Percentiles rank a stretch among this genome's conserved stretches.
Conservation (phyloP, 176 grass and related monocot genomes). For the Oryza rufipogon region DNA sequence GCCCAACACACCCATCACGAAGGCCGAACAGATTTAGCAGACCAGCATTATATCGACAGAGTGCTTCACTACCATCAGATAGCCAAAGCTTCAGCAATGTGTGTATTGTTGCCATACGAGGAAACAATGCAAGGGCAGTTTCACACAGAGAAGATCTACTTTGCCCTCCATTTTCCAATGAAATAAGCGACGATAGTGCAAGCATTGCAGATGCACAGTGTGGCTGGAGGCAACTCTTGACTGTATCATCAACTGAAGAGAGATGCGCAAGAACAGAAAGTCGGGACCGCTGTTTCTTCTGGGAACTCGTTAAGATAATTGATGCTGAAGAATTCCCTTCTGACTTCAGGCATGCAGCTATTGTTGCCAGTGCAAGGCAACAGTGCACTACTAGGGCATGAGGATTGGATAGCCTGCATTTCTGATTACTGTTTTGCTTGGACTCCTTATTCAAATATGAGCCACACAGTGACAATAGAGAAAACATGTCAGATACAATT, state of each 20-base stretch:
- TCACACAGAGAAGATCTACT: slow-evolving; percentile 68
- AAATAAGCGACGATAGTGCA: slow-evolving; percentile 63
- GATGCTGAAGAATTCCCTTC: slow-evolving; percentile 60
- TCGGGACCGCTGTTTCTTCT: slow-evolving; percentile 69
- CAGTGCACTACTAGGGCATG: slow-evolving; percentile 76
- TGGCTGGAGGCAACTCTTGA: slow-evolving; percentile 72
- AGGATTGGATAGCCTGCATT: slow-evolving; percentile 86
- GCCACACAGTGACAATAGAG: slow-evolving; percentile 73
- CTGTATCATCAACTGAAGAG: slow-evolving; percentile 74
- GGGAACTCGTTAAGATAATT: slow-evolving; percentile 57
- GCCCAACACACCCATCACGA: slow-evolving; percentile 80
- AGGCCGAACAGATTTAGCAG: slow-evolving; percentile 73
- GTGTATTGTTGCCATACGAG: slow-evolving; percentile 88
- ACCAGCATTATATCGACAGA: slow-evolving; percentile 65
- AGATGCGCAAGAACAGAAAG: slow-evolving; percentile 80
- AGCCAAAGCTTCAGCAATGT: slow-evolving; percentile 81
- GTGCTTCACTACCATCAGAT: slow-evolving; percentile 78
- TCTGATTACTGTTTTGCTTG: slow-evolving; percentile 66
- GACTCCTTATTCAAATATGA: slow-evolving; percentile 86
- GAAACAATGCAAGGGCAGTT: slow-evolving; percentile 76
- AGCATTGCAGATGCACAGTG: slow-evolving; percentile 85
- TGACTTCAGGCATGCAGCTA: slow-evolving; percentile 61
- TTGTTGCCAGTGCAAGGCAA: slow-evolving; percentile 67
- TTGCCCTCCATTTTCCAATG: slow-evolving; percentile 67
- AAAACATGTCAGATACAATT: slow-evolving; percentile 81